Conservation (phyloP, 768 basidiomycete species). For the Kwoniella newhampshirensis region DNA sequence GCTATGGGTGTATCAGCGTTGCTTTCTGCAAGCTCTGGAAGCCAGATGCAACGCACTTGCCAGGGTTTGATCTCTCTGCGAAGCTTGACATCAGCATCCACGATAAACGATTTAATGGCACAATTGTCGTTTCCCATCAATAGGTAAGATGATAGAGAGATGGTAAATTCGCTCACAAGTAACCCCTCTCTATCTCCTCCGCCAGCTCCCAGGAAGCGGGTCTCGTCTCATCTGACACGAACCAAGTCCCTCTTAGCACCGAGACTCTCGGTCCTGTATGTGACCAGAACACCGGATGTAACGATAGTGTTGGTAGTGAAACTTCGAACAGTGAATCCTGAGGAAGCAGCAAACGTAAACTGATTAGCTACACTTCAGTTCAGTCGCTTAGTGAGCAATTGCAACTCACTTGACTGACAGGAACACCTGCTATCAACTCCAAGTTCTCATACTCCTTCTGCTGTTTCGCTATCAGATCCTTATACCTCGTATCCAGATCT, state of each 20-base stretch:
- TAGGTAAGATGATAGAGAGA: neutral
- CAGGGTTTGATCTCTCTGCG: constrained; percentile 53
- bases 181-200: constrained; percentile 55
- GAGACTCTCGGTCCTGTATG: constrained; percentile 53
- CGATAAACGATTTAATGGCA: neutral
- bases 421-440: constrained; percentile 45
- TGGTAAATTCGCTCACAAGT: constrained; percentile 36
- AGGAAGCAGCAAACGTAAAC: too few relatives aligned
- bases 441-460: constrained; percentile 45
- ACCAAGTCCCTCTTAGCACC: constrained; percentile 55
- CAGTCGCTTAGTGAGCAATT: too few relatives aligned
- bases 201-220: constrained; percentile 55
- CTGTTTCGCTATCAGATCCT: constrained; percentile 29
- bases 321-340: constrained; percentile 54
- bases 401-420: constrained; percentile 48
- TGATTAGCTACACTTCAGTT: too few relatives aligned
- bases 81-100: constrained; percentile 10
- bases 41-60: constrained; percentile 18
- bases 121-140: too few relatives aligned
- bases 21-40: neutral
- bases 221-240: constrained; percentile 53
- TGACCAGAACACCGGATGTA: constrained; percentile 56
- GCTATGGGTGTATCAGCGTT: constrained; percentile 12
- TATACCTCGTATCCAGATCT: constrained; percentile 27
- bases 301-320: constrained; percentile 41